Base-by-base conservation (phyloP, 495 filamentous ascomycete genomes). In the Hypomontagnella monticulosa region DNA sequence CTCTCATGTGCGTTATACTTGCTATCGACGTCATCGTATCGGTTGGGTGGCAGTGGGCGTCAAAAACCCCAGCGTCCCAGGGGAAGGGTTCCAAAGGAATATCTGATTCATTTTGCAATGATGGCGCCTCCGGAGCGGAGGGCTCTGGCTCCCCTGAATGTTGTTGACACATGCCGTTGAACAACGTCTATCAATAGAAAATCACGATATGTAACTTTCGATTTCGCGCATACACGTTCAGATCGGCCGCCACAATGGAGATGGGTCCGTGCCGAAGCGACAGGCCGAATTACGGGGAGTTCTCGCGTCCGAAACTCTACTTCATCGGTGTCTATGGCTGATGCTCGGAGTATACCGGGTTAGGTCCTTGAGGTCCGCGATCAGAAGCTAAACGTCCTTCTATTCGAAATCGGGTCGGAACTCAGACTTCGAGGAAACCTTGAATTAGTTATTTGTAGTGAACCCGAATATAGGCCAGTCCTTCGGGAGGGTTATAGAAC, bases 41-140 rank as follows among this genome's bases (percentile, higher is more conserved):
- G 16, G 95, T 99, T n/a, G 95, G 93, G 75, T 99, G 95, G 71
- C 96, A 99, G 77, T 99, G 95, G 42, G 95, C 93, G 76, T 99
- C 95, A 67, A 85, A 91, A 49, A 94, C 85, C 20, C 93, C 93
- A 7, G 93, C 69, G 37, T 91, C 84, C 95, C 95, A 99, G 2
- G 93, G 93, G 60, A 97, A 85, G 27, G 69, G 63, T 32, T 76
- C 71, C 32, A 42, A 38, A 14, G 57, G 27, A 47, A 10, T 40
- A 36, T 14, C 57, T 14, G 66, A 51, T 9, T 37, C 66, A 67
- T 52, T 18, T 0, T 64, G 50, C 23, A 55, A 34, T 51, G 16
- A 4, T 51, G 44, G 37, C 23, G 36, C 37, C 34, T 11, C 56
- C 7, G 43, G 11, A 19, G 37, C 30, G 20, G 60, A 27, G 40